phyloP scores from a whole-genome alignment of 805 yeast genomes.

The Metschnikowia koreensis region DNA sequence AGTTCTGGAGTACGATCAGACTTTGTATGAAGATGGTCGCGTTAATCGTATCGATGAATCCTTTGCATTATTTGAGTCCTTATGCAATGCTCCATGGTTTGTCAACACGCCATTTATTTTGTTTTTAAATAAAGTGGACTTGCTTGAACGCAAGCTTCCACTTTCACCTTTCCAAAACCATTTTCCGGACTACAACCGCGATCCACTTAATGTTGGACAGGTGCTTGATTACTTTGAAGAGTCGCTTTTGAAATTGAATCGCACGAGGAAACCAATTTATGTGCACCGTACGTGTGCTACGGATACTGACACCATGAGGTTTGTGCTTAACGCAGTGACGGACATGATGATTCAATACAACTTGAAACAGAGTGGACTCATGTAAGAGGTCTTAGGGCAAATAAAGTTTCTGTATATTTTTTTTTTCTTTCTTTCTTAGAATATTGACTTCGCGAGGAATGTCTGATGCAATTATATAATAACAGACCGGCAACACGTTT shows the following conservation, averaged over 20 bases:
- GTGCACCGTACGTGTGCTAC: conserved; percentile 96
- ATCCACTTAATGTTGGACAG: conserved; percentile 57
- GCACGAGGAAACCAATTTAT: conserved; percentile 73
- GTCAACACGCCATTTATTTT: conserved; percentile 80
- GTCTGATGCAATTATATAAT: conserved; percentile 21
- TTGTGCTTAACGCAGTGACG: conserved; percentile 88
- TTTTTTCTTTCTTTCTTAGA: conserved; percentile 26
- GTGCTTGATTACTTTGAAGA: conserved; percentile 71
- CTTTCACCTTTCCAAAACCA: conserved; percentile 64
- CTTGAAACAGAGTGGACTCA: conserved; percentile 71
- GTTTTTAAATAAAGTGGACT: conserved; percentile 84
- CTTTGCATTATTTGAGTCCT: conserved; percentile 74
- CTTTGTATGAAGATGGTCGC: conserved; percentile 81
- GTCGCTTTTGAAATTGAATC: conserved; percentile 61
- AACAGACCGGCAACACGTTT: conserved; percentile 12
- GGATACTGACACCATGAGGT: conserved; percentile 82
- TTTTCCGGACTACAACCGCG: conserved; percentile 76
- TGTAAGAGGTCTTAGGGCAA: conserved; percentile 30
- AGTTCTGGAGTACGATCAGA: conserved; percentile 88
- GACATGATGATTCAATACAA: conserved; percentile 86
- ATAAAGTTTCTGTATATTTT: not conserved
- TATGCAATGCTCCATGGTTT: conserved; percentile 87
- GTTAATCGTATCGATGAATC: conserved; percentile 93
- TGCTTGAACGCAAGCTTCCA: conserved; percentile 68
- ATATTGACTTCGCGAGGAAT: conserved; percentile 26